Base-by-base conservation (phyloP, 2,329 filamentous ascomycete species). In the Knufia petricola region DNA sequence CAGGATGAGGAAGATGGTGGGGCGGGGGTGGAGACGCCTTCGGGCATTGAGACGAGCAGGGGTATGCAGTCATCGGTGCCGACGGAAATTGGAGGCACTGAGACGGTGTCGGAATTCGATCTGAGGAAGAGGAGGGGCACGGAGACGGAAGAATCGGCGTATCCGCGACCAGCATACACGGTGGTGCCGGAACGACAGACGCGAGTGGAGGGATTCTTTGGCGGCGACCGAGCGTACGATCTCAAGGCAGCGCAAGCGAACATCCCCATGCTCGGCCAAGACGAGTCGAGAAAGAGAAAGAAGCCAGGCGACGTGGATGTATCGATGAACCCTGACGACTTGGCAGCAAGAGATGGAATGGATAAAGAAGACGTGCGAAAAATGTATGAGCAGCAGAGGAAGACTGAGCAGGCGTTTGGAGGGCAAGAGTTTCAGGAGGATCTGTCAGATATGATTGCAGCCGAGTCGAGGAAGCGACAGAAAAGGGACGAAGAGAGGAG, bases 271-370 rank as follows among this genome's bases (percentile, higher is more conserved):
- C 77, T 98, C 3, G 92, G 89, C 9, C 87, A 94, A 20, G 85
- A 88, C 50, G 80, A 88, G 49, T 75, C 65, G 47, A 72, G 86
- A 60, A 92, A 94, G 70, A 79, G 87, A 60, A 98, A 96, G 79
- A 95, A 95, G 76, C 89, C 85, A 3, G 92, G 90, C 34, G 92
- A 98, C 64, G 78, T 98, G 20, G 92, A 98, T 58, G 84, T 96
- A 23, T 87, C 88, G 20, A 80, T 98, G 54, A 88, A 96, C 60
- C 79, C 87, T 3, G 90, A 96, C 62, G 77, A 84, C 31, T 66
- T 98, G 52, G 79, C 79, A 55, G 75, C 78, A 34, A 77, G 82
- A 52, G 87, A 87, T 58, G 85, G 83, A 38, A 75, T 96, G 60
- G 84, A 78, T 67, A 94, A 90, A 65, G 89, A 95, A 21, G 85